These are phyloP conservation scores for Lactuca saligna DNA, from an alignment of 129 eudicot species.

Conservation along the genomic window DNA sequence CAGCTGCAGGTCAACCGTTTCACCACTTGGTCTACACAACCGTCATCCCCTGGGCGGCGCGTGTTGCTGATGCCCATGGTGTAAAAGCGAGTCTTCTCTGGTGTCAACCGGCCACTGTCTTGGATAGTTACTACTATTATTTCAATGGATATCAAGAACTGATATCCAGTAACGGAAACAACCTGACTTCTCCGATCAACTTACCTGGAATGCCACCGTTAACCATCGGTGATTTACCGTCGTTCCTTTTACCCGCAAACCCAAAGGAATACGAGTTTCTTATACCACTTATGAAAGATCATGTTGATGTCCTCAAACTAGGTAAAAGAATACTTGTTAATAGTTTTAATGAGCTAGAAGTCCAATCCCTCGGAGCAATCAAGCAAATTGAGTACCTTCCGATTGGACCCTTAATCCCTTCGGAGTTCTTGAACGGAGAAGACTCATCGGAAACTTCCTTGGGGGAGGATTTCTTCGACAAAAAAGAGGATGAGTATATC, in stretches of 20 bases:
- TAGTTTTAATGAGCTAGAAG: constrained; percentile 28
- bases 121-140: constrained; percentile 43
- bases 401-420: constrained; percentile 65
- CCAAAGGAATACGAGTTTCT: constrained; percentile 4
- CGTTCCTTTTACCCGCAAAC: constrained; percentile 22
- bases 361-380: constrained; percentile 16
- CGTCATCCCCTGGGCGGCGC: constrained; percentile 42
- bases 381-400: constrained; percentile 22
- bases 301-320: constrained; percentile 1
- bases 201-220: constrained; percentile 39
- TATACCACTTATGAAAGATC: background rate
- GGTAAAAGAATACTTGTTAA: constrained; percentile 22
- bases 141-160: constrained; percentile 28
- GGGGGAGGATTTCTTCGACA: constrained; percentile 45
- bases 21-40: constrained; percentile 41
- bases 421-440: constrained; percentile 40
- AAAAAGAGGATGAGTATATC: constrained; percentile 16
- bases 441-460: constrained; percentile 28
- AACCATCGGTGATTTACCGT: constrained; percentile 27
- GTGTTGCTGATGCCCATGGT: constrained; percentile 37
- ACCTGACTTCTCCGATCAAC: constrained; percentile 13
- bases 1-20: constrained; percentile 19
- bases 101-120: constrained; percentile 53
- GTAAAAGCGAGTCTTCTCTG: constrained; percentile 41
- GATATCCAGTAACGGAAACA: constrained; percentile 1